These are phyloP conservation scores for Jackrogersella minutella DNA, from an alignment of 495 filamentous ascomycete species.

Conservation along the genomic window DNA sequence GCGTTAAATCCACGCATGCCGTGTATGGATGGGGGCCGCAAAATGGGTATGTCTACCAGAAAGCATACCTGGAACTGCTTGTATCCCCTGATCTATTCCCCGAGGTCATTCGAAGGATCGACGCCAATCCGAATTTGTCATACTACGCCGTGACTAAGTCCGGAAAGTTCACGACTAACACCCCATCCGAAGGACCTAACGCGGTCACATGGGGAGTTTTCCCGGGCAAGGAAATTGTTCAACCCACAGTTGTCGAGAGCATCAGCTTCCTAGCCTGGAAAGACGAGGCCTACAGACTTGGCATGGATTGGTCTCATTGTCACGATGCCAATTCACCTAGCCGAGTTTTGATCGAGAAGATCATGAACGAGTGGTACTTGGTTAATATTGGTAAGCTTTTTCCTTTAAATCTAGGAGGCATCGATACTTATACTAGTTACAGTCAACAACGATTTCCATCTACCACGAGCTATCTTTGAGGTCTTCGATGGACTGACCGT, in stretches of 20 bases:
- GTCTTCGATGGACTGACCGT: constrained; percentile 83
- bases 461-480: constrained; percentile 76
- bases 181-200: constrained; percentile 84
- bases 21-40: constrained; percentile 93
- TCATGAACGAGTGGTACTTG: constrained; percentile 92
- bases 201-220: constrained; percentile 99
- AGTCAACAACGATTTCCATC: constrained; percentile 98
- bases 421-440: constrained; percentile 19
- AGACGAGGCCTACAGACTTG: constrained; percentile 94
- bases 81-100: constrained; percentile 79
- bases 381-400: constrained; percentile 88
- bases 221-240: constrained; percentile 97
- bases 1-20: constrained; percentile 86
- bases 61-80: constrained; percentile 93
- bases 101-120: constrained; percentile 81
- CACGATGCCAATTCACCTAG: constrained; percentile 81
- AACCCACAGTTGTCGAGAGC: constrained; percentile 98
- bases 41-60: constrained; percentile 98
- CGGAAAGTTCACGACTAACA: constrained; percentile 85
- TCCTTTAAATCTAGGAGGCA: neutral
- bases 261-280: constrained; percentile 99
- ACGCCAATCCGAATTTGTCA: constrained; percentile 79
- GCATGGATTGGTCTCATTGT: constrained; percentile 93
- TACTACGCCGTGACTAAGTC: constrained; percentile 90
- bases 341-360: constrained; percentile 76